These are phyloP conservation scores for Diplodia scrobiculata DNA, from an alignment of 2,329 filamentous ascomycete genomes.

Conservation along the genomic window DNA sequence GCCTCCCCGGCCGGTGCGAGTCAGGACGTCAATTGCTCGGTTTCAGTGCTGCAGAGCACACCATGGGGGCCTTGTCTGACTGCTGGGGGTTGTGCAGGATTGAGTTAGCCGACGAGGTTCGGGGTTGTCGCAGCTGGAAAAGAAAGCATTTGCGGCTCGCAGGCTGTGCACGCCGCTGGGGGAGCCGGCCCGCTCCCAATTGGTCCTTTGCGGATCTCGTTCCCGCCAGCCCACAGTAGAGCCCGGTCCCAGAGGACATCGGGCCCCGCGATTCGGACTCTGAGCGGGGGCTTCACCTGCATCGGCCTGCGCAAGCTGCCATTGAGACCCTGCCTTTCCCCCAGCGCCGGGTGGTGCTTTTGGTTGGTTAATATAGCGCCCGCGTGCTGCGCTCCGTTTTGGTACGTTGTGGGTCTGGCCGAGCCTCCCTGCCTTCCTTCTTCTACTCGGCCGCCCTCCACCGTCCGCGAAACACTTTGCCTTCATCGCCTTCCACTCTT, in stretches of 20 bases:
- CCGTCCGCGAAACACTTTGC: neutral
- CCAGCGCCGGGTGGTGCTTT: neutral
- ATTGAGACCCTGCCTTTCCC: constrained; percentile 9
- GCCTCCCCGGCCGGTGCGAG: neutral
- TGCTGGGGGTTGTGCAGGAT: constrained; percentile 15
- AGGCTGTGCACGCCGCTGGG: neutral
- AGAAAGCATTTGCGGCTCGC: neutral
- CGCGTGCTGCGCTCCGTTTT: neutral
- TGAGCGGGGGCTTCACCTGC: constrained; percentile 9
- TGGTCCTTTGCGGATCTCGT: neutral
- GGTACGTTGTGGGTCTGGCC: constrained; percentile 19
- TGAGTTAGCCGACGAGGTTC: neutral
- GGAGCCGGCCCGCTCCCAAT: neutral
- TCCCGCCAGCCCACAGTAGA: neutral
- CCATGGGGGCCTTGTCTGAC: constrained; percentile 7
- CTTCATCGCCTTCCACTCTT: neutral
- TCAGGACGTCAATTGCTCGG: constrained; percentile 7
- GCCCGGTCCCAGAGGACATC: constrained; percentile 4
- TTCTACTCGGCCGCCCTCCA: constrained; percentile 3
- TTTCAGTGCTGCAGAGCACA: constrained; percentile 6
- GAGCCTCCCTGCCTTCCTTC: neutral
- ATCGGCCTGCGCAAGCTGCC: constrained; percentile 11
- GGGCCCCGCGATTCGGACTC: constrained; percentile 18
- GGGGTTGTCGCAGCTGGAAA: constrained; percentile 1
- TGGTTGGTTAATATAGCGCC: neutral